Percentiles rank a stretch among this genome's conserved stretches.
These are phyloP conservation scores for Pleurotus sapidus DNA, from an alignment of 768 basidiomycete genomes.

Conservation along the genomic window DNA sequence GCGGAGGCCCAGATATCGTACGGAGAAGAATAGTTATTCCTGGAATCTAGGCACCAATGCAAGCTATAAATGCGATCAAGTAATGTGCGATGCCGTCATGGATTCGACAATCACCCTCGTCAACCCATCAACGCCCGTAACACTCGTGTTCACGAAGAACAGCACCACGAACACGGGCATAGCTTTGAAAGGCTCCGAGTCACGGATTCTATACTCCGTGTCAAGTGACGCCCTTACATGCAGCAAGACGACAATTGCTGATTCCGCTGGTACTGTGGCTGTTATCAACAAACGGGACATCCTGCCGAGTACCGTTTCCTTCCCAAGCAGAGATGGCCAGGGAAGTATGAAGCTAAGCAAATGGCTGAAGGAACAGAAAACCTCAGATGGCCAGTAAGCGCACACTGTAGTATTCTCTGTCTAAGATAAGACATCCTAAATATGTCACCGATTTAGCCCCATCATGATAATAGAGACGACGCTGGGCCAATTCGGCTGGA, in stretches of 20 bases:
- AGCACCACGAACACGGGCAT: not conserved
- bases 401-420: not conserved
- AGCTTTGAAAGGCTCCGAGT: not conserved
- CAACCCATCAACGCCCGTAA: not conserved
- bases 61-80: too few species aligned
- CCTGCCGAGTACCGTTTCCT: not conserved
- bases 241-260: conserved; percentile 1
- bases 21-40: too few species aligned
- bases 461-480: not conserved
- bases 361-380: not conserved
- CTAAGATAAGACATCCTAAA: not conserved
- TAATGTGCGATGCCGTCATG: too few species aligned
- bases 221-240: not conserved
- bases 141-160: not conserved
- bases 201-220: not conserved
- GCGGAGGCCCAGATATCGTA: too few species aligned
- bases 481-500: not conserved
- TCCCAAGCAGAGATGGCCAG: not conserved
- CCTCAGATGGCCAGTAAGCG: not conserved
- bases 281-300: not conserved
- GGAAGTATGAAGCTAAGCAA: not conserved
- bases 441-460: not conserved
- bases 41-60: too few species aligned
- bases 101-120: not conserved
- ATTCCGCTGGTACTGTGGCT: not conserved